phyloP scores from a whole-genome alignment of 2,329 filamentous ascomycete genomes.

The Exophiala sp. region DNA sequence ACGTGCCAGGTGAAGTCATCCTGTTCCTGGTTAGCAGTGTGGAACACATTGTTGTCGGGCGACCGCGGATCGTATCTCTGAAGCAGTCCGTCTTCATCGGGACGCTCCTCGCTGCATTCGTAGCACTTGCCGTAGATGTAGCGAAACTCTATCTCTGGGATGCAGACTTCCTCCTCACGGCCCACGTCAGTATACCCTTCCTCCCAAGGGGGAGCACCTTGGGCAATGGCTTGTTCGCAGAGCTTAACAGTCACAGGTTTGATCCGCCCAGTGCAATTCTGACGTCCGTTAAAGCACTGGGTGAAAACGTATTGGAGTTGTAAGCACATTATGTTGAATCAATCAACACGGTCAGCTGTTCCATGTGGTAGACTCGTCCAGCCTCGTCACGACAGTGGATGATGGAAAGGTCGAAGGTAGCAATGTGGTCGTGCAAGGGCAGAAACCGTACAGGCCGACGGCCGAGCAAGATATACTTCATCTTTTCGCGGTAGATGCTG shows the following conservation, averaged over 20 bases:
- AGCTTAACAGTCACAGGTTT: not conserved
- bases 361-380: too few relatives aligned
- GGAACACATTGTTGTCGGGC: not conserved
- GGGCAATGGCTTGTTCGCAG: not conserved
- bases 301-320: not conserved
- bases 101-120: not conserved
- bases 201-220: not conserved
- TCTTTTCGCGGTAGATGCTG: not conserved
- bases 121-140: not conserved
- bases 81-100: not conserved
- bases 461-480: not conserved
- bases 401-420: too few relatives aligned
- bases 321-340: not conserved
- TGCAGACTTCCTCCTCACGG: not conserved
- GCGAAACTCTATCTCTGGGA: not conserved
- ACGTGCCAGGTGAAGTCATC: slow-evolving; percentile 10
- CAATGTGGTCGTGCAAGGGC: too few relatives aligned
- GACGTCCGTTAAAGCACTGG: not conserved
- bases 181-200: not conserved
- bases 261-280: not conserved
- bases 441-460: not conserved
- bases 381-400: too few relatives aligned
- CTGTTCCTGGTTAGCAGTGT: not conserved
- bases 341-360: not conserved
- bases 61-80: not conserved